Evolutionary conservation across 768 basidiomycete genomes (phyloP), one percentile per base, ranked within the genome.

Genomic region (Boletellus ananiceps): DNA sequence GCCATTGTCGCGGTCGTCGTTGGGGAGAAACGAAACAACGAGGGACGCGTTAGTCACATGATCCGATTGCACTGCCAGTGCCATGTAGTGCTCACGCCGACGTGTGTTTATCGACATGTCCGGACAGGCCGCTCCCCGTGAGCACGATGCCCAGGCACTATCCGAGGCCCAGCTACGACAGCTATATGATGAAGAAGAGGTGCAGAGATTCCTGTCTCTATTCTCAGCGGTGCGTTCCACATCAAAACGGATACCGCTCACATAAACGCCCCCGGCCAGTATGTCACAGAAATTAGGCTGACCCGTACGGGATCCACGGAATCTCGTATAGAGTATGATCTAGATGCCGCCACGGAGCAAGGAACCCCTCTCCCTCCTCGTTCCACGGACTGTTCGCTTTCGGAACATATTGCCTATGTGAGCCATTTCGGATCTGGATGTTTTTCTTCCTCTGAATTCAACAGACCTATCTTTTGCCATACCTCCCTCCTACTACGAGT

Each of bases 171-270:
- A 83, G 56, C 69, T 86, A 16, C 70, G 84, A 35, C 74, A 79
- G 35, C 56, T 81, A 23, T 84, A 80, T 52, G 83, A 86, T 21
- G 73, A 78, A 46, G 82, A 84, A 59, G 82, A 85, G 66, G 77
- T 84, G 13, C 73, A 80, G 14, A 69, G 80, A 23, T 85, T 82
- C 59, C 65, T 86, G 25, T 60, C 67, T 38, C 59, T 84, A n/a
- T 86, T 86, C 64, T 78, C 81, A 36, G 70, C 74, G 32, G 83
- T 83, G 58, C 61, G 76, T 68, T 40, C n/a, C 49, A 41, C 38
- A 40, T 47, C 25, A 21, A 41, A 33, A 48, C 37, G 8, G 31
- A 31, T 41, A 31, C 13, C 13, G 2, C 35, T 31, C 23, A 32
- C 25, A 43, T 54, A 44, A 43, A 54, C 23, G 0, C 14, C 27